Evolutionary conservation across 192 early-diverging fungal genomes (phyloP).

Genomic region (Entomortierella chlamydospora): DNA sequence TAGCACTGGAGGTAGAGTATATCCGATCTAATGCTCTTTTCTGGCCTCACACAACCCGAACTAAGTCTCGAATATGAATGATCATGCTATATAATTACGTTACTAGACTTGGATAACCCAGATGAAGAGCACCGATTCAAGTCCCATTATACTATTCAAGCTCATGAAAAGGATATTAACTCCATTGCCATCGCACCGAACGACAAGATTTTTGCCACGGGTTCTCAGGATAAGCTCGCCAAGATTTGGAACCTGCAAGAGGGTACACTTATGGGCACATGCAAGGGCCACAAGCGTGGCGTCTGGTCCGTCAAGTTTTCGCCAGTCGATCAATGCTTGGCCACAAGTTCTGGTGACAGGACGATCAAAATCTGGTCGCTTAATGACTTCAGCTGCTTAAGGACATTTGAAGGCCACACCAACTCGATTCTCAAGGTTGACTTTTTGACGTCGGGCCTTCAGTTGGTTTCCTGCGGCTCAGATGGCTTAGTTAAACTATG

Average conservation of each 20-base stretch:
- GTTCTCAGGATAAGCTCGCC: constrained; percentile 94
- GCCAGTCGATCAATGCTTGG: constrained; percentile 95
- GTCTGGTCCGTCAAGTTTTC: constrained; percentile 95
- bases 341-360: constrained; percentile 93
- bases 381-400: constrained; percentile 85
- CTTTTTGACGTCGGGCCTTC: constrained; percentile 89
- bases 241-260: constrained; percentile 91
- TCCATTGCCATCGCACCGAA: constrained; percentile 90
- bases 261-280: constrained; percentile 81
- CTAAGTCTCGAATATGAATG: no score
- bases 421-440: constrained; percentile 90
- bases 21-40: background rate
- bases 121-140: constrained; percentile 62
- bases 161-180: constrained; percentile 98
- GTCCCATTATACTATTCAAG: constrained; percentile 89
- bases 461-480: constrained; percentile 87
- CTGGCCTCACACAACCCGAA: no score
- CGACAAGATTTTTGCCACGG: constrained; percentile 92
- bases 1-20: constrained; percentile 57
- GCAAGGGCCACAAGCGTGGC: constrained; percentile 94
- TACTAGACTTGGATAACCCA: constrained; percentile 49
- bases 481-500: constrained; percentile 98
- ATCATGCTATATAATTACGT: no score
- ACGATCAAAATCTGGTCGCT: constrained; percentile 96
- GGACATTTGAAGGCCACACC: constrained; percentile 98